Evolutionary conservation across 2,329 filamentous ascomycete species (phyloP), one percentile per base, ranked within the genome.

Genomic region (Phyllosticta ampelicida): DNA sequence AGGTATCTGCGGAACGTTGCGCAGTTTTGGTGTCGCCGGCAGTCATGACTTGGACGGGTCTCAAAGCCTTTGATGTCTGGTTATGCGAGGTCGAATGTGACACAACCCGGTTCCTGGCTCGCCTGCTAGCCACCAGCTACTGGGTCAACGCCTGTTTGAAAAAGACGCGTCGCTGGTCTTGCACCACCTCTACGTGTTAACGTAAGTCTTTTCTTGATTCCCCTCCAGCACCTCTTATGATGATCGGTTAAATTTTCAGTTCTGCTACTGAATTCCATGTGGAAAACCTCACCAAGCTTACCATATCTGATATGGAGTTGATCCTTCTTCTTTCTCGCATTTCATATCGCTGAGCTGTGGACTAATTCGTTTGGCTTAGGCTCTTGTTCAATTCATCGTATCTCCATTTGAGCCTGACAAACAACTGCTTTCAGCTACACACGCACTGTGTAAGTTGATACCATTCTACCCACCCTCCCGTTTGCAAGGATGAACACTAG

Each of bases 231-330:
- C 36, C 56, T 68, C 66, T 57, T 61, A 68, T 78, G 77, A 78
- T 79, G 76, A 78, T 55, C 57, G 56, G 71, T 73, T 69, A 75
- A 64, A 72, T 72, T 74, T 73, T 76, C 80, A 82, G 80, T 82
- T 82, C 80, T 82, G 80, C 80, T 82, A 80, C 80, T 80, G 79
- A 80, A 80, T 70, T 67, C 60, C 68, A 79, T 81, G 80, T 80
- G 78, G 79, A 81, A 70, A 80, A 75, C 67, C 74, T 76, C 78
- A 80, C 77, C 73, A 68, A 67, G 77, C 78, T 81, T 81, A 78
- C 78, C 78, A 75, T 74, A 73, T 75, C 77, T 79, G 76, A 79
- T 30, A 21, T 53, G 23, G 55, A 58, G 50, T 51, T 49, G 4
- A 20, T 16, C 16, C 21, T 48, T 18, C 26, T 16, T 49, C 1